phyloP scores from a whole-genome alignment of 495 filamentous ascomycete genomes.

The Sabuloglossum arenarium region DNA sequence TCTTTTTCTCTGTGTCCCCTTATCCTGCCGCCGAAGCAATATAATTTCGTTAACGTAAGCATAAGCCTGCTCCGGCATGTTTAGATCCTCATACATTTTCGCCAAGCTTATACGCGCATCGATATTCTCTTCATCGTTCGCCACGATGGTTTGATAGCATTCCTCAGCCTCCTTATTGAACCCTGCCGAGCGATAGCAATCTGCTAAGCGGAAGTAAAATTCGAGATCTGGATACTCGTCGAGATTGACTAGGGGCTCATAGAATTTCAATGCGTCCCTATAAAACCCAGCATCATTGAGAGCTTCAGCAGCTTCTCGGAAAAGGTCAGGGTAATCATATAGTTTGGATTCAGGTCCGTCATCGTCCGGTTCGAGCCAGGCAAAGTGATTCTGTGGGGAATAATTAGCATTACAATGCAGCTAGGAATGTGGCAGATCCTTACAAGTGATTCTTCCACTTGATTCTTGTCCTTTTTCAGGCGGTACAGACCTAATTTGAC shows the following conservation, averaged over 20 bases:
- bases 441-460: slow-evolving; percentile 39
- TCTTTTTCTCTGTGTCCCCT: slow-evolving; percentile 3
- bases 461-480: slow-evolving; percentile 33
- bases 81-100: slow-evolving; percentile 54
- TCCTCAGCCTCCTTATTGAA: slow-evolving; percentile 47
- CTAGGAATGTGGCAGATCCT: background rate
- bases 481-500: slow-evolving; percentile 71
- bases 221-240: slow-evolving; percentile 35
- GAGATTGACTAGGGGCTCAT: slow-evolving; percentile 40
- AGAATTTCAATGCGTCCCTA: slow-evolving; percentile 51
- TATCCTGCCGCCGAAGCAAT: slow-evolving; percentile 24
- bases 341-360: slow-evolving; percentile 26
- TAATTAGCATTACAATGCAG: slow-evolving; percentile 3
- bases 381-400: slow-evolving; percentile 33
- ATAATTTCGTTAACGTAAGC: slow-evolving; percentile 54
- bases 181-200: slow-evolving; percentile 44
- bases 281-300: slow-evolving; percentile 35
- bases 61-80: slow-evolving; percentile 48
- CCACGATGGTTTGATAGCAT: slow-evolving; percentile 48
- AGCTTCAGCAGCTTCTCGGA: slow-evolving; percentile 47
- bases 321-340: slow-evolving; percentile 50
- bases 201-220: slow-evolving; percentile 48
- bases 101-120: slow-evolving; percentile 57
- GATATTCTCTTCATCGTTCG: slow-evolving; percentile 42
- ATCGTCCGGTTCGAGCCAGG: slow-evolving; percentile 39